Percentiles rank a stretch among this genome's conserved stretches.
Conservation (phyloP, 164 flowering plant genomes). For the Taxillus chinensis region DNA sequence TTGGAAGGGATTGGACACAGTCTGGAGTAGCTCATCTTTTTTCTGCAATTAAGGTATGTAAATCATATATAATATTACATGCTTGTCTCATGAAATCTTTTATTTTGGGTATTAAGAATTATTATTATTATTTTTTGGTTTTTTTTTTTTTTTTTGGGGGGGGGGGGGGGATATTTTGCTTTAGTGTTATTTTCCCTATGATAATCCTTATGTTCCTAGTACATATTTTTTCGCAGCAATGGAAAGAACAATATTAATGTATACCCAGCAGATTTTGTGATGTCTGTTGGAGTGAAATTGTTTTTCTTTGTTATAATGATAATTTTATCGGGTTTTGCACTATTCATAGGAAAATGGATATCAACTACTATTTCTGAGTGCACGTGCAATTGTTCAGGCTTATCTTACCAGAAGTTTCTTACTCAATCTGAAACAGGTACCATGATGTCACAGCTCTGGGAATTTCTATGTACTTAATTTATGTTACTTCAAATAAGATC, state of each 20-base stretch:
- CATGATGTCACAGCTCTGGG: background rate
- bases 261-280: too few relatives aligned
- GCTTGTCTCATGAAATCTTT: too few relatives aligned
- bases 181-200: too few relatives aligned
- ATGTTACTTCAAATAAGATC: background rate
- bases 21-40: constrained; percentile 89
- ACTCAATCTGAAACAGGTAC: constrained; percentile 87
- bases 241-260: too few relatives aligned
- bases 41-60: constrained; percentile 78
- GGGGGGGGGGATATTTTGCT: too few relatives aligned
- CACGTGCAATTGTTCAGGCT: constrained; percentile 98
- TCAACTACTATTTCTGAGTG: constrained; percentile 90
- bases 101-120: too few relatives aligned
- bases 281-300: background rate
- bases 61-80: too few relatives aligned
- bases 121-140: too few relatives aligned
- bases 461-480: background rate
- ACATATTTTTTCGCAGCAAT: too few relatives aligned
- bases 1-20: constrained; percentile 96
- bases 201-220: too few relatives aligned
- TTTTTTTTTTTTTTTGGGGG: too few relatives aligned
- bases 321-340: background rate
- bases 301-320: background rate
- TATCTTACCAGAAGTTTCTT: constrained; percentile 77
- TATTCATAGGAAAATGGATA: constrained; percentile 89